phyloP scores from a whole-genome alignment of 2,329 filamentous ascomycete genomes.

The Penicillium fuscoglaucum region DNA sequence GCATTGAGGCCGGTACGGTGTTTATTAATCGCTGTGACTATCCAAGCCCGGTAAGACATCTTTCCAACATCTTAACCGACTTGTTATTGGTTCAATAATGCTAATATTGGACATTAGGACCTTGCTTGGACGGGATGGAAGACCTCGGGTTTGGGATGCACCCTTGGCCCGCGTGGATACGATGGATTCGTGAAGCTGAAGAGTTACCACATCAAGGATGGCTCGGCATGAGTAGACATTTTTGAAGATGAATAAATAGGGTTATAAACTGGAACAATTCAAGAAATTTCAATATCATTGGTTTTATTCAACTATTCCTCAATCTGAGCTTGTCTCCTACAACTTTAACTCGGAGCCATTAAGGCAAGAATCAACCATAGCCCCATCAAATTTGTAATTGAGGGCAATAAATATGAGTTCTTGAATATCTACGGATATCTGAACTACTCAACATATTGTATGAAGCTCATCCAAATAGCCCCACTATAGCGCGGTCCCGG shows the following conservation, averaged over 20 bases:
- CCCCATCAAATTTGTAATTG: too few species aligned
- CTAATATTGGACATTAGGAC: constrained; percentile 55
- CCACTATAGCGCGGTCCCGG: constrained; percentile 7
- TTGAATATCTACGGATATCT: background rate
- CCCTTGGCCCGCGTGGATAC: constrained; percentile 80
- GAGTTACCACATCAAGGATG: constrained; percentile 75
- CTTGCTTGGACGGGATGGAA: constrained; percentile 94
- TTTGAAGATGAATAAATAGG: background rate
- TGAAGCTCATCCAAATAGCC: background rate
- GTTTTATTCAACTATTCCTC: background rate
- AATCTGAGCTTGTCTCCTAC: background rate
- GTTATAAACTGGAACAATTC: background rate
- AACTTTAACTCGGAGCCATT: background rate
- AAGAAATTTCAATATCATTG: background rate
- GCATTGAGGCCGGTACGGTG: constrained; percentile 85
- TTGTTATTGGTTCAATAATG: background rate
- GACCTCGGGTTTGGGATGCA: constrained; percentile 85
- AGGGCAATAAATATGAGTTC: background rate
- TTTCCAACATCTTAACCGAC: background rate
- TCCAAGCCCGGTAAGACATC: constrained; percentile 72
- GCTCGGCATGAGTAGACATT: background rate
- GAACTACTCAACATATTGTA: background rate
- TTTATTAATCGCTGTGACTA: constrained; percentile 92
- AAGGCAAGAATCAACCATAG: background rate
- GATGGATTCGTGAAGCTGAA: constrained; percentile 92